Evolutionary conservation across 2,329 filamentous ascomycete species (phyloP).

Genomic region (Graphilbum ipis-grandicollis): DNA sequence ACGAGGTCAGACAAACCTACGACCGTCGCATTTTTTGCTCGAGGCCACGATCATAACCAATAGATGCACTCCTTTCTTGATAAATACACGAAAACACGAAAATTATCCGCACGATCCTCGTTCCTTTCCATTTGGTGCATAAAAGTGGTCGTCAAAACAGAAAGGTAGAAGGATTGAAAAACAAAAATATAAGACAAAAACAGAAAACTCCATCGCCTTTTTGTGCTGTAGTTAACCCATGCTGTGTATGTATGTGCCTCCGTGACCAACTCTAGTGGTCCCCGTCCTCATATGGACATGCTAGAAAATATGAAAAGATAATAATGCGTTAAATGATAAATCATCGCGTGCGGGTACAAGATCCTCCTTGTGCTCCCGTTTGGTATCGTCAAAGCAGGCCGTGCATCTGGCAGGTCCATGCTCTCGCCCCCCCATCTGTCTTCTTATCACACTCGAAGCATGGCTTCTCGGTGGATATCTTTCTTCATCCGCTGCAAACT

Average conservation of each 20-base stretch:
- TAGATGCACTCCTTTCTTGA: no score
- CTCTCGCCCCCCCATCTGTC: background rate
- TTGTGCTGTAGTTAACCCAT: background rate
- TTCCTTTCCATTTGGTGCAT: no score
- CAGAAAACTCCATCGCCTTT: background rate
- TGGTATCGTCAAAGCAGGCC: conserved; percentile 2
- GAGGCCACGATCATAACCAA: no score
- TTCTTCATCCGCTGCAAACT: conserved; percentile 38
- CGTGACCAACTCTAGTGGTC: background rate
- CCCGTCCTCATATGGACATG: background rate
- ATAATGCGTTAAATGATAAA: background rate
- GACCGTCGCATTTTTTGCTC: no score
- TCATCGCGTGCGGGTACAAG: background rate
- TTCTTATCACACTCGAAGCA: conserved; percentile 3
- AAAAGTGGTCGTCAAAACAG: no score
- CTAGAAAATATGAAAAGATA: background rate
- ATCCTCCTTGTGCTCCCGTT: background rate
- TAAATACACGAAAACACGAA: no score
- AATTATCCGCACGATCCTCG: no score
- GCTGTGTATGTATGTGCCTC: background rate
- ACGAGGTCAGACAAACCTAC: no score
- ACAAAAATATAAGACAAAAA: background rate
- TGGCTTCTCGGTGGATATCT: conserved; percentile 33
- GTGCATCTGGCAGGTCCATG: no score
- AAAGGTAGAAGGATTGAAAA: background rate